Evolutionary conservation across 2,329 filamentous ascomycete species (phyloP), one percentile per base, ranked within the genome.

Genomic region (Aspergillus awamori): DNA sequence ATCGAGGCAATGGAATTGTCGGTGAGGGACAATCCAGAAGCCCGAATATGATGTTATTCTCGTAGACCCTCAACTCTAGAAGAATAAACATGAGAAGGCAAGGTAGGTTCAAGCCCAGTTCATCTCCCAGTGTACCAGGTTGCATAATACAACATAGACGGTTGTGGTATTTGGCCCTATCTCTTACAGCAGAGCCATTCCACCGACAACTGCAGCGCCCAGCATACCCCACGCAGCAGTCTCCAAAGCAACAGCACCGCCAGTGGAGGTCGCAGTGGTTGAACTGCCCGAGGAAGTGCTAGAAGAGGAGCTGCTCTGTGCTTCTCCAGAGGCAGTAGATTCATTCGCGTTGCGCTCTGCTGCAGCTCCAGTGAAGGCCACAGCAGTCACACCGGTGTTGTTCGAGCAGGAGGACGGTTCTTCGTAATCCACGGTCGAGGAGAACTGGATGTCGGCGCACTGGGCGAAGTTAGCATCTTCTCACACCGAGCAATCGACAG

Each of bases 381-480:
- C 73, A 7, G 83, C 80, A 4, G 78, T 79, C 48, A 91, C 78
- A 36, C 83, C 84, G 8, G 82, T 86, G 65, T 81, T 82, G 66
- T 86, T 89, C 65, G 76, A 78, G 82, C 89, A 92, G 60, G 82
- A 76, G 43, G 78, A 76, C 22, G 72, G 69, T 24, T 73, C 77
- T 26, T 77, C 71, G 8, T 78, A 73, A 17, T 81, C 78, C 4
- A 84, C 80, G 10, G 79, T 77, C 55, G 79, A 77, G 33, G 82
- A 83, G 78, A 93, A 88, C 26, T 85, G 87, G 66, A 93, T 85
- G 69, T 93, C 90, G 70, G 89, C 88, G 75, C 90, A 93, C 87
- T 89, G 39, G 10, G n/a, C 24, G 26, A 30, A 15, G 15, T 28
- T 22, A 45, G 43, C 24, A 24, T 30, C 38, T n/a, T 4, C 5